Percentiles rank a stretch among this genome's conserved stretches.
Conservation (phyloP, 164 flowering plant genomes). For the Nymphaea thermarum region DNA sequence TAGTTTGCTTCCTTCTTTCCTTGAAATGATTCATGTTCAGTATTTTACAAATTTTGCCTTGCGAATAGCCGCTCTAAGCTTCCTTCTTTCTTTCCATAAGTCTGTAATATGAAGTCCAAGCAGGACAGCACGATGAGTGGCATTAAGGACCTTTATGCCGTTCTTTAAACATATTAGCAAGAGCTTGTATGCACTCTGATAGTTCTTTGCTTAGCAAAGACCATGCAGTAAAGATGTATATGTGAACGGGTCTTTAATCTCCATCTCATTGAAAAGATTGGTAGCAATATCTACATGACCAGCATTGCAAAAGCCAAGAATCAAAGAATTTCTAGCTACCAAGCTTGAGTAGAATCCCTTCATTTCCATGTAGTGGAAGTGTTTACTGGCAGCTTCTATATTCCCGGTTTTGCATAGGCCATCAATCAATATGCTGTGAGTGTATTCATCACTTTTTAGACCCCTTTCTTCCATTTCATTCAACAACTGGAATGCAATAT, state of each 20-base stretch:
- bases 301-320: conserved; percentile 51
- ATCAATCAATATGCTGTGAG: conserved; percentile 61
- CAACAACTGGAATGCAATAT: conserved; percentile 35
- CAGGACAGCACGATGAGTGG: conserved; percentile 50
- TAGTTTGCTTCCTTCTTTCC: too few species aligned
- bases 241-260: conserved; percentile 59
- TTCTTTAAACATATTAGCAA: conserved; percentile 37
- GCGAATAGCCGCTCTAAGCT: conserved; percentile 27
- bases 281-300: conserved; percentile 51
- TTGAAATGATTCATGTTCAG: background rate
- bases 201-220: conserved; percentile 54
- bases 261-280: conserved; percentile 46
- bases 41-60: conserved; percentile 9
- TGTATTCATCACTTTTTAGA: conserved; percentile 45
- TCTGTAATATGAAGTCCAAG: conserved; percentile 51
- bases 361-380: conserved; percentile 29
- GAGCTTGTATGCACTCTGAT: conserved; percentile 42
- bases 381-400: conserved; percentile 32
- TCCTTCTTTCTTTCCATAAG: conserved; percentile 26
- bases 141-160: conserved; percentile 33
- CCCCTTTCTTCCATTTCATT: conserved; percentile 53
- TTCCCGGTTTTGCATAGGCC: conserved; percentile 59
- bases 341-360: conserved; percentile 36
- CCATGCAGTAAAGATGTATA: conserved; percentile 68
- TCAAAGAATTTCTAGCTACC: conserved; percentile 57